Conservation (phyloP, 2,329 filamentous ascomycete genomes). For the Macrophomina pseudophaseolina region DNA sequence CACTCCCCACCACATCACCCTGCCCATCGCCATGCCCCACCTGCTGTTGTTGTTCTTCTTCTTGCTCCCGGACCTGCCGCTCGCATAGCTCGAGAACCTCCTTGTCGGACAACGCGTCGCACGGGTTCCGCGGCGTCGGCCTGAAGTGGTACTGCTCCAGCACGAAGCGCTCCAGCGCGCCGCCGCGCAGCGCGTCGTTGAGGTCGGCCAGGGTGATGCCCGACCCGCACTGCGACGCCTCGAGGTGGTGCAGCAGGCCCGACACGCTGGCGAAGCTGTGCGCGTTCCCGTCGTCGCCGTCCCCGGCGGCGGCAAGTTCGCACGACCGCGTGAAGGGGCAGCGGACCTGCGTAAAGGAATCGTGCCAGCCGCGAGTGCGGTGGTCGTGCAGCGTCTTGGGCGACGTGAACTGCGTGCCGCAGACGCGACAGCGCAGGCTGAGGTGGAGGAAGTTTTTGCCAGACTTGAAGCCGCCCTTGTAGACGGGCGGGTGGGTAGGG, state of each 20-base stretch:
- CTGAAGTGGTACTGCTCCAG: conserved; percentile 10
- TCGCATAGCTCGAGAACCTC: conserved; percentile 3
- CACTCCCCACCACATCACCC: background rate
- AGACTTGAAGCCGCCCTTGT: conserved; percentile 25
- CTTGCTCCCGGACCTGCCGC: background rate
- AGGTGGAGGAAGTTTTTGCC: conserved; percentile 27
- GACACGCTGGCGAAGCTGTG: conserved; percentile 12
- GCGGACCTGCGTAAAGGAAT: conserved; percentile 16
- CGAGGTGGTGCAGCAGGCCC: conserved; percentile 24
- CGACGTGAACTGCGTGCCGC: conserved; percentile 22
- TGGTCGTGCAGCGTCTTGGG: conserved; percentile 28
- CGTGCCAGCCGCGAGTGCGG: conserved; percentile 26
- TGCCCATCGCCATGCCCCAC: background rate
- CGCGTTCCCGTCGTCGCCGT: background rate
- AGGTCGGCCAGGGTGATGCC: conserved; percentile 18
- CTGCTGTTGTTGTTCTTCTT: no score
- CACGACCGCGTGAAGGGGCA: conserved; percentile 17
- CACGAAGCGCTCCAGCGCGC: conserved; percentile 20
- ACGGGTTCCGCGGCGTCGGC: conserved; percentile 4
- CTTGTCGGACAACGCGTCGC: background rate
- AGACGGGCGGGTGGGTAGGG: background rate
- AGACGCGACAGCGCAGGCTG: conserved; percentile 19
- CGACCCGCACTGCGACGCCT: conserved; percentile 17
- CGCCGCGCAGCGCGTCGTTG: conserved; percentile 19
- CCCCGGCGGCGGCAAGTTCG: background rate